A percentile compares a stretch with the other conserved stretches of the same genome.
Conservation (phyloP, 495 filamentous ascomycete species). For the Aspergillus nanangensis region DNA sequence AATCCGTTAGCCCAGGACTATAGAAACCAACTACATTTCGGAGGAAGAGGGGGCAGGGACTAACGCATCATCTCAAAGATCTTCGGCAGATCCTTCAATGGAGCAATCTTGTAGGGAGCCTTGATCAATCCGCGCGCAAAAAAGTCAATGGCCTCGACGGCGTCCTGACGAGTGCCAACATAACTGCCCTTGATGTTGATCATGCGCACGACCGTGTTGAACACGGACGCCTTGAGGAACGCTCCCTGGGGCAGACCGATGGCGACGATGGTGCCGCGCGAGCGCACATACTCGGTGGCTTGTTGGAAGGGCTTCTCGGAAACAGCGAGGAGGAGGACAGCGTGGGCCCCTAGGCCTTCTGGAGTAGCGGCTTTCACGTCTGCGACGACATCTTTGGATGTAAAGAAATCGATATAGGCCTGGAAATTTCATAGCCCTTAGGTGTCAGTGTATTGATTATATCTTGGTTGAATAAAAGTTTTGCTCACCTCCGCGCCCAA, state of each 20-base stretch:
- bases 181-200: conserved; percentile 90
- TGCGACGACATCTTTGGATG: conserved; percentile 67
- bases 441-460: no score
- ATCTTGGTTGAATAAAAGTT: no score
- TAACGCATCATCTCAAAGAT: conserved; percentile 69
- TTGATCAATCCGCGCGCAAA: conserved; percentile 78
- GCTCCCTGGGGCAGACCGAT: conserved; percentile 82
- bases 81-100: conserved; percentile 69
- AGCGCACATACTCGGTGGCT: conserved; percentile 78
- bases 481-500: conserved; percentile 55
- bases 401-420: conserved; percentile 73
- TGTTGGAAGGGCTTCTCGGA: conserved; percentile 93
- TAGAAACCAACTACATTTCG: neutral
- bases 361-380: conserved; percentile 75
- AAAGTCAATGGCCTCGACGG: conserved; percentile 83
- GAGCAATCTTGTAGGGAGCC: conserved; percentile 77
- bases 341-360: conserved; percentile 81
- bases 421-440: no score
- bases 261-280: conserved; percentile 72
- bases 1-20: neutral
- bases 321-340: conserved; percentile 80
- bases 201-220: conserved; percentile 82
- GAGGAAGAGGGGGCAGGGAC: conserved; percentile 8
- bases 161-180: conserved; percentile 85
- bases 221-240: conserved; percentile 75